Base-by-base conservation (phyloP, 2,329 filamentous ascomycete genomes). In the Trichoderma breve region DNA sequence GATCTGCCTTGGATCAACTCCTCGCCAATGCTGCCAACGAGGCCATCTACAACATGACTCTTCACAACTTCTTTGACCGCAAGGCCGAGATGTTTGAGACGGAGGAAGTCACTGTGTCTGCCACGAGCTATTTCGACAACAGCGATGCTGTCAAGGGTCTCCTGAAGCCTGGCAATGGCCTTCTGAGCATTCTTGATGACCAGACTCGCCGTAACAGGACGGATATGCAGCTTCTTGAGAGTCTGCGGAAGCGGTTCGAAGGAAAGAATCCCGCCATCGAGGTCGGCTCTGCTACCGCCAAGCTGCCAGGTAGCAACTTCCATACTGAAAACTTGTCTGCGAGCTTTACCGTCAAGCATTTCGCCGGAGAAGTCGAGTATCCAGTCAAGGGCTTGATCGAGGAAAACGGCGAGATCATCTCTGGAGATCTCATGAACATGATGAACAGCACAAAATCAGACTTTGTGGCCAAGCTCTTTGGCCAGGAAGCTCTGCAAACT, bases 121-220 rank as follows among this genome's bases (percentile, higher is more conserved):
- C 95, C 0, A 98, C 95, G 0, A 97, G 94, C 83, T 99, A 98
- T 82, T 99, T 98, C 77, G 96, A 99, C 82, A 99, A 98, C 81
- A 94, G 93, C 0, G 96, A 98, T 80, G 94, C 95, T 11, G 94
- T 98, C 73, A 94, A 93, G 77, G 95, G 94, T 14, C 86, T 99
- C 36, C 85, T 99, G 70, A 99, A 98, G 84, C 87, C 93, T 71
- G 94, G 95, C 30, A 98, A 98, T 77, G 96, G 96, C 58, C 85
- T 99, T 51, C 86, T 99, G 24, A 95, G 94, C 81, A 99, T 99
- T 74, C 85, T 99, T 0, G 96, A 99, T 78, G 96, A 99, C 78
- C 96, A 99, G 82, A 97, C 94, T 58, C 91, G 93, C 63, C 93
- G 95, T 69, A 93, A 95, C 76, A 92, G 94, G 78, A 93, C 91